A percentile compares a stretch with the other conserved stretches of the same genome.
Conservation (phyloP, 306 rosid genomes). For the Hippophae rhamnoides region DNA sequence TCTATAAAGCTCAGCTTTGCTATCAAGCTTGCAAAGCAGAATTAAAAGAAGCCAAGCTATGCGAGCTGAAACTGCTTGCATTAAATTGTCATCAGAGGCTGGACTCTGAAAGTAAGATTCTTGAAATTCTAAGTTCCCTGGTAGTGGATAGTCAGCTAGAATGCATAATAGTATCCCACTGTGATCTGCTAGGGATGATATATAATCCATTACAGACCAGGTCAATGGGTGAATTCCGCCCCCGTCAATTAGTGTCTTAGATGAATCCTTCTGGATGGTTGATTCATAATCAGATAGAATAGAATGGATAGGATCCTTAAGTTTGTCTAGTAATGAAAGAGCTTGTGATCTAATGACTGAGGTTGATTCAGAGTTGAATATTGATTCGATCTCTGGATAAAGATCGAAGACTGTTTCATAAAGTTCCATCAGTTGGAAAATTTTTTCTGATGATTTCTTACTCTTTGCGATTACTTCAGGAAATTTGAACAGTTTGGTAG, state of each 20-base stretch:
- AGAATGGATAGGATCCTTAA: conserved; percentile 24
- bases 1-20: conserved; percentile 34
- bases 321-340: conserved; percentile 24
- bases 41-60: conserved; percentile 42
- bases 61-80: conserved; percentile 23
- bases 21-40: conserved; percentile 46
- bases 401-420: conserved; percentile 30
- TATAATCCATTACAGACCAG: conserved; percentile 23
- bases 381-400: conserved; percentile 31
- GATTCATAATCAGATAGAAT: conserved; percentile 31
- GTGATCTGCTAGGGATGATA: conserved; percentile 32
- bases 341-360: conserved; percentile 26
- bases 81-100: conserved; percentile 10
- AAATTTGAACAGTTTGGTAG: conserved; percentile 30
- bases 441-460: conserved; percentile 29
- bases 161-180: conserved; percentile 23
- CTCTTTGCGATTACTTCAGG: conserved; percentile 31
- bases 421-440: conserved; percentile 31
- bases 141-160: conserved; percentile 21
- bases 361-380: conserved; percentile 31
- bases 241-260: conserved; percentile 20
- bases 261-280: conserved; percentile 28
- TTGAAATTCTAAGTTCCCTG: conserved; percentile 13
- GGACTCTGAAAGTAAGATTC: conserved; percentile 19
- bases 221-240: conserved; percentile 49